phyloP scores from a whole-genome alignment of 1,139 yeast species.

The Pichia sp. region DNA sequence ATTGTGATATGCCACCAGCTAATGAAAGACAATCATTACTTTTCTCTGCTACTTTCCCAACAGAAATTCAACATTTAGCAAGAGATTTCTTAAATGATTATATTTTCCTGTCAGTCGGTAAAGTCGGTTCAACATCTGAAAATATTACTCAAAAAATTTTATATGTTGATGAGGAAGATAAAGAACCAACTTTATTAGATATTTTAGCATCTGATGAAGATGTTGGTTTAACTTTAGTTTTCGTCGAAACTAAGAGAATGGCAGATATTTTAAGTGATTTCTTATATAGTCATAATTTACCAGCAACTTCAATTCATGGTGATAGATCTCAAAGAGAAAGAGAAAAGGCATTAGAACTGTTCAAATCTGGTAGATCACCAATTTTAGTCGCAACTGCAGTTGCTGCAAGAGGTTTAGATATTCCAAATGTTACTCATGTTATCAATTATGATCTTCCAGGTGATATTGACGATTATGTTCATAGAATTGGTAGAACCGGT shows the following conservation, averaged over 20 bases:
- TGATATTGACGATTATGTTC: slow-evolving; percentile 97
- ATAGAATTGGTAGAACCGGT: slow-evolving; percentile 99
- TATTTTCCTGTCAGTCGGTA: slow-evolving; percentile 93
- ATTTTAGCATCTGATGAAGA: slow-evolving; percentile 71
- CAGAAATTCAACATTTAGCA: slow-evolving; percentile 94
- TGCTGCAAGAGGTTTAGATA: slow-evolving; percentile 99
- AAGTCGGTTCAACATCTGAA: slow-evolving; percentile 97
- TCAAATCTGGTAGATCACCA: slow-evolving; percentile 83
- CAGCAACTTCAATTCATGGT: slow-evolving; percentile 98
- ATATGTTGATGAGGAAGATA: slow-evolving; percentile 92
- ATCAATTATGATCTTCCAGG: slow-evolving; percentile 94
- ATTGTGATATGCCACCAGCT: slow-evolving; percentile 94
- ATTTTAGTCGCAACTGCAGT: slow-evolving; percentile 97
- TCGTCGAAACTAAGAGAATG: slow-evolving; percentile 98
- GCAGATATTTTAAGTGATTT: slow-evolving; percentile 94
- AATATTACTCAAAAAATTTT: slow-evolving; percentile 91
- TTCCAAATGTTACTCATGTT: slow-evolving; percentile 97
- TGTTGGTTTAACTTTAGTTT: slow-evolving; percentile 79
- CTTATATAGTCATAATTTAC: slow-evolving; percentile 81
- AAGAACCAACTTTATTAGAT: slow-evolving; percentile 87
- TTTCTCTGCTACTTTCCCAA: slow-evolving; percentile 99
- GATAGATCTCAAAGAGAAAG: slow-evolving; percentile 97
- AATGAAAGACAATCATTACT: slow-evolving; percentile 89
- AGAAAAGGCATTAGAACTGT: slow-evolving; percentile 90
- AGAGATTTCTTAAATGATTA: slow-evolving; percentile 94